phyloP scores from a whole-genome alignment of 208 protist genomes.

The Crithidia acanthocephali region DNA sequence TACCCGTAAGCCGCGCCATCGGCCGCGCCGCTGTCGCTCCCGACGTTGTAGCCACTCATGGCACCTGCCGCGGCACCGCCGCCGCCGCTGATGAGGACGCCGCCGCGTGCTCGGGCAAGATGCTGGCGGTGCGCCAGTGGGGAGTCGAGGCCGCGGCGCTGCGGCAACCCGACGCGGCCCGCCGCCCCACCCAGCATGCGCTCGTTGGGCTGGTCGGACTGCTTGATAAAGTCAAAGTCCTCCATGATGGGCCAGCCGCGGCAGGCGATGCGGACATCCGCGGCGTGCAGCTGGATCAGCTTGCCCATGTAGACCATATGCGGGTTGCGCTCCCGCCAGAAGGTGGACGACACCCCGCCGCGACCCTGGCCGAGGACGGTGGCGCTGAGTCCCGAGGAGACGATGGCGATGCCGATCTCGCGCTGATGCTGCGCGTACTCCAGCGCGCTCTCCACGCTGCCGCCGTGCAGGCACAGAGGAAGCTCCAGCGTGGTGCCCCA shows the following conservation, averaged over 20 bases:
- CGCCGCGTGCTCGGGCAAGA: neutral
- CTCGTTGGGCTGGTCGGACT: slow-evolving; percentile 15
- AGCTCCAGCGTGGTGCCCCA: slow-evolving; percentile 45
- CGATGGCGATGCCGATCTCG: slow-evolving; percentile 41
- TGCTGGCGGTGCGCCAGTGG: slow-evolving; percentile 19
- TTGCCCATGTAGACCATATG: slow-evolving; percentile 47
- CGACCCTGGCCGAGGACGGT: slow-evolving; percentile 2
- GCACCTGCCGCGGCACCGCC: neutral
- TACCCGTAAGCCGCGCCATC: neutral
- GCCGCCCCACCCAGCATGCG: slow-evolving; percentile 6
- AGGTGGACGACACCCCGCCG: slow-evolving; percentile 10
- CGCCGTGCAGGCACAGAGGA: slow-evolving; percentile 39
- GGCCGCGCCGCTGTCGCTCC: neutral
- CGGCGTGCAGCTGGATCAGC: slow-evolving; percentile 49
- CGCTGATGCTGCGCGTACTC: slow-evolving; percentile 57
- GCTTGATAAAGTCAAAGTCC: slow-evolving; percentile 54
- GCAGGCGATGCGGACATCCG: slow-evolving; percentile 49
- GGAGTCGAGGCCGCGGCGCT: slow-evolving; percentile 4
- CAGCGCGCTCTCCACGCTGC: slow-evolving; percentile 33
- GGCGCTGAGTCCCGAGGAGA: slow-evolving; percentile 20
- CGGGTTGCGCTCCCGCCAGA: slow-evolving; percentile 35
- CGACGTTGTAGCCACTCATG: slow-evolving; percentile 3
- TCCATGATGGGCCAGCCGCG: slow-evolving; percentile 48
- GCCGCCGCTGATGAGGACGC: neutral
- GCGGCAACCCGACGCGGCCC: neutral